Percentiles rank a stretch among this genome's conserved stretches.
Evolutionary conservation across 2,329 filamentous ascomycete species (phyloP).

Genomic region (Fusarium tricinctum): DNA sequence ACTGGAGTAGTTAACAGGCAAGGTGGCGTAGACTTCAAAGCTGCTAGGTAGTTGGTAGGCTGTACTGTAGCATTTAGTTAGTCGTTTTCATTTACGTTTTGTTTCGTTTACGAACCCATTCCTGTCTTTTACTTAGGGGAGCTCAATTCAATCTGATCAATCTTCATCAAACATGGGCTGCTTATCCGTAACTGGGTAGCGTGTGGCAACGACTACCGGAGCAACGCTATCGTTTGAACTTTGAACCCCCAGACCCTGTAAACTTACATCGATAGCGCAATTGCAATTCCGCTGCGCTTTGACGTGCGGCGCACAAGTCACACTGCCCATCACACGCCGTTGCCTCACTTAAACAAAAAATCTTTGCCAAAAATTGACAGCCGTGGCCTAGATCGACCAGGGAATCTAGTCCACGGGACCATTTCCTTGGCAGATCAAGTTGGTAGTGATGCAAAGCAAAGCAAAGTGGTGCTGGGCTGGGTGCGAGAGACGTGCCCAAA

Average conservation of each 20-base stretch:
- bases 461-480: background rate
- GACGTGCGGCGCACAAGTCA: conserved; percentile 20
- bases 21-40: conserved; percentile 41
- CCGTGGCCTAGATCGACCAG: background rate
- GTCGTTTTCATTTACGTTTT: too few relatives aligned
- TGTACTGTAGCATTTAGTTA: background rate
- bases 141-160: background rate
- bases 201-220: background rate
- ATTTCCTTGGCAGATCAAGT: background rate
- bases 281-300: conserved; percentile 7
- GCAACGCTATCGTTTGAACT: background rate
- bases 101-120: background rate
- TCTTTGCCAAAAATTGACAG: too few relatives aligned
- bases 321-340: background rate
- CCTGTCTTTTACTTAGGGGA: background rate
- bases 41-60: conserved; percentile 34
- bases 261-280: background rate
- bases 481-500: conserved; percentile 14
- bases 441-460: conserved; percentile 19
- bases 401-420: conserved; percentile 8
- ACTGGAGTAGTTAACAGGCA: conserved; percentile 31
- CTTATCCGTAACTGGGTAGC: background rate
- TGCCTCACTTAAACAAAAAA: background rate
- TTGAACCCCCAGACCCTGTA: background rate
- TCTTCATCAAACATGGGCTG: background rate